Conservation (phyloP, 495 filamentous ascomycete species). For the Immersiella caudata region DNA sequence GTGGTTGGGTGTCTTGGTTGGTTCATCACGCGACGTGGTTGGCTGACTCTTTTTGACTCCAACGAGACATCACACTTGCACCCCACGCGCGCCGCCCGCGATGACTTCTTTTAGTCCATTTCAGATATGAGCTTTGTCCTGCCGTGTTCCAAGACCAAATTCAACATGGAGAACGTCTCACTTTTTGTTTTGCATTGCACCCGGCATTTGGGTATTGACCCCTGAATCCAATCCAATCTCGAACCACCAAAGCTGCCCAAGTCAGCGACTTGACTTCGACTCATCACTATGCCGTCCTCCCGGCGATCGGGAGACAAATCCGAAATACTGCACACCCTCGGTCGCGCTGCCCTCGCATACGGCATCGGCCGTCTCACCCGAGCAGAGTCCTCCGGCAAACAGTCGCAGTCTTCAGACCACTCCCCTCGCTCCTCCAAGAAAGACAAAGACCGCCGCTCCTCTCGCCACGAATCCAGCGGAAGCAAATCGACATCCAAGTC, state of each 20-base stretch:
- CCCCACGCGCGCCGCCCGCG: constrained; percentile 5
- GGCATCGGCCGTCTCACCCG: constrained; percentile 26
- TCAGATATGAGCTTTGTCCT: not conserved
- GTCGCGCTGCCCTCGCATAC: constrained; percentile 33
- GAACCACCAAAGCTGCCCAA: not conserved
- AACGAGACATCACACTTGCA: constrained; percentile 7
- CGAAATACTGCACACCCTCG: constrained; percentile 31
- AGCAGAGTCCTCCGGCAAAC: not conserved
- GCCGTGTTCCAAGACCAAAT: not conserved
- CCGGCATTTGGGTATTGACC: not conserved
- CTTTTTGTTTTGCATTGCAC: not conserved
- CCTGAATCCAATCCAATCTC: not conserved
- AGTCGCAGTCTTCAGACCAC: not conserved
- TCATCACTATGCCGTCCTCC: not conserved
- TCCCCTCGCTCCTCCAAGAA: constrained; percentile 8
- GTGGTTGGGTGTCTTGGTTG: constrained; percentile 14
- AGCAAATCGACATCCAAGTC: constrained; percentile 5
- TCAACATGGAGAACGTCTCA: not conserved
- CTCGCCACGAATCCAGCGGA: constrained; percentile 1
- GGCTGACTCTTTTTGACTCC: not conserved
- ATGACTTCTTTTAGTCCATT: not conserved
- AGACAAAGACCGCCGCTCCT: constrained; percentile 1
- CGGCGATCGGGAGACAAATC: constrained; percentile 10
- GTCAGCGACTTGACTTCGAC: not conserved
- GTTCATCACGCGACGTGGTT: constrained; percentile 15